Evolutionary conservation across 495 filamentous ascomycete species (phyloP).

Genomic region (Aspergillus wentii): DNA sequence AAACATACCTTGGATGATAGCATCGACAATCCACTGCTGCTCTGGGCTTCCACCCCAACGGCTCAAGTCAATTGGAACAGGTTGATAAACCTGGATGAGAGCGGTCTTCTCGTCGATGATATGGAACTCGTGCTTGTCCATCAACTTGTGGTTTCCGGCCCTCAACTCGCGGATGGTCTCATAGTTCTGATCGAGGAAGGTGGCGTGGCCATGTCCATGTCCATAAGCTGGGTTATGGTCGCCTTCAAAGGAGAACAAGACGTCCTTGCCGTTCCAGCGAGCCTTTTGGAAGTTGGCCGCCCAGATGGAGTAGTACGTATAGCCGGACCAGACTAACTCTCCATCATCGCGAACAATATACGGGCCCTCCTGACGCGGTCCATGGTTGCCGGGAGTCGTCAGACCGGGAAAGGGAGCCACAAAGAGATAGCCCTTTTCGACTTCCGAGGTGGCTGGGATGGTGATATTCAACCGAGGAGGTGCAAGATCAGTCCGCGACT

Average conservation of each 20-base stretch:
- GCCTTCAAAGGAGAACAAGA: constrained; percentile 50
- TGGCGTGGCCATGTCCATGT: constrained; percentile 48
- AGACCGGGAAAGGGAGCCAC: constrained; percentile 49
- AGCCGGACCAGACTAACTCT: constrained; percentile 53
- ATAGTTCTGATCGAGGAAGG: constrained; percentile 47
- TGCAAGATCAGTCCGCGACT: constrained; percentile 50
- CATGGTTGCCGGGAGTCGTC: constrained; percentile 33
- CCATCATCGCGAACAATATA: constrained; percentile 53
- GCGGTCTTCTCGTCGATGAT: constrained; percentile 38
- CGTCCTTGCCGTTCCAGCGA: constrained; percentile 46
- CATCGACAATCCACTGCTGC: constrained; percentile 41
- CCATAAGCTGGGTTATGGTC: constrained; percentile 51
- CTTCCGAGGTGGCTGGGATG: constrained; percentile 42
- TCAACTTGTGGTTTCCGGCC: constrained; percentile 47
- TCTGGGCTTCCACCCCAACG: constrained; percentile 29
- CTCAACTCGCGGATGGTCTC: constrained; percentile 50
- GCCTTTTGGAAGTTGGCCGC: constrained; percentile 41
- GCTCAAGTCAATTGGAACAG: constrained; percentile 27
- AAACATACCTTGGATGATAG: constrained; percentile 33
- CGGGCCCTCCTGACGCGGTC: constrained; percentile 49
- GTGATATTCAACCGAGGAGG: constrained; percentile 54
- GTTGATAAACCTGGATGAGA: constrained; percentile 37
- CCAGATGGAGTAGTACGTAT: constrained; percentile 51
- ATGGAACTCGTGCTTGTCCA: constrained; percentile 52
- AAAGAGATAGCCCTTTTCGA: constrained; percentile 50